A percentile compares a stretch with the other conserved stretches of the same genome.
Evolutionary conservation across 106 monocot species (phyloP).

Genomic region (Allium fistulosum): DNA sequence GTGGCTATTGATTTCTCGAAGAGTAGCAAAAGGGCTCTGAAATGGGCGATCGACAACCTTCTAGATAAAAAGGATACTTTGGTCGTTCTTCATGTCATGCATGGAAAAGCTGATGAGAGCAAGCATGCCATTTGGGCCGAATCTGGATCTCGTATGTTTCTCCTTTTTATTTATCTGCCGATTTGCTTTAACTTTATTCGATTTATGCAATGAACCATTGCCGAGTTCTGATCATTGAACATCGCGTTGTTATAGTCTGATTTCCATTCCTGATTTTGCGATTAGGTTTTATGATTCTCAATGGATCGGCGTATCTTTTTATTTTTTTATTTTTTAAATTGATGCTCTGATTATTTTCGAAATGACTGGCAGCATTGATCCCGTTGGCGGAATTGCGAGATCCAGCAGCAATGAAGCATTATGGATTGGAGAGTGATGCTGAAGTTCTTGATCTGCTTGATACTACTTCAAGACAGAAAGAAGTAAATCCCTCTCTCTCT

Average conservation of each 20-base stretch:
- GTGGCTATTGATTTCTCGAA: conserved; percentile 72
- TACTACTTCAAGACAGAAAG: conserved; percentile 44
- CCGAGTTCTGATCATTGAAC: too few relatives aligned
- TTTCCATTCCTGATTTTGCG: not conserved
- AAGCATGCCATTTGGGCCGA: conserved; percentile 37
- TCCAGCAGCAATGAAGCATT: conserved; percentile 38
- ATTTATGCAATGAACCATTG: too few relatives aligned
- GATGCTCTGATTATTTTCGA: not conserved
- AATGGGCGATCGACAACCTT: conserved; percentile 75
- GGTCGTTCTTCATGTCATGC: conserved; percentile 48
- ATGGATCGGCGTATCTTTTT: too few relatives aligned
- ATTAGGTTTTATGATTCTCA: not conserved
- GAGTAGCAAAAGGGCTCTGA: conserved; percentile 64
- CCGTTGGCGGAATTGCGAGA: conserved; percentile 65
- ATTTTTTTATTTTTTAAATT: not conserved
- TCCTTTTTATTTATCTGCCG: not conserved
- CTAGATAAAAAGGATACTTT: conserved; percentile 51
- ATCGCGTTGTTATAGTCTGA: too few relatives aligned
- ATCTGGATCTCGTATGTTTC: conserved; percentile 48
- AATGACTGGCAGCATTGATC: conserved; percentile 44
- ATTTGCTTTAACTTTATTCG: too few relatives aligned
- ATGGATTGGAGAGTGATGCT: conserved; percentile 40
- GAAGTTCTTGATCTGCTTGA: conserved; percentile 62
- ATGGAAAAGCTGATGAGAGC: conserved; percentile 14
- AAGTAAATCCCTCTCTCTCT: conserved; percentile 21